Conservation (phyloP, 805 yeast genomes). For the Torulaspora microellipsoides region DNA sequence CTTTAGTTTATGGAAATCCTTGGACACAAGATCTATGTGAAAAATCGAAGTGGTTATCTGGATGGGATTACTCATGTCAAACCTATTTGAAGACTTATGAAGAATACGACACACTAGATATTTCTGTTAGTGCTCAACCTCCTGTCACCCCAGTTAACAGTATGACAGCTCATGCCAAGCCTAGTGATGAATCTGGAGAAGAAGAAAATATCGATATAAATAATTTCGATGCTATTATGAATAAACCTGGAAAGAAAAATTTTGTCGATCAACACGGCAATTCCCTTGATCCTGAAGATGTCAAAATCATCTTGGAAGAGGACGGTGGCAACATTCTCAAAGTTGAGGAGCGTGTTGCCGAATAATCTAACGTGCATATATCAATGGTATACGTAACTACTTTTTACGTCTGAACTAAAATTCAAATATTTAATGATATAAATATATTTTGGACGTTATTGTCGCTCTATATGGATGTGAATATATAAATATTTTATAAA, state of each 20-base stretch:
- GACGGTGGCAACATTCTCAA: constrained; percentile 25
- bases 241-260: constrained; percentile 28
- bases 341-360: constrained; percentile 9
- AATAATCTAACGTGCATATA: background rate
- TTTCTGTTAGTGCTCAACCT: constrained; percentile 9
- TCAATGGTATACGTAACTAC: too few species aligned
- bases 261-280: constrained; percentile 40
- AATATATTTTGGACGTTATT: too few species aligned
- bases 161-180: constrained; percentile 4
- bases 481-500: too few species aligned
- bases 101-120: constrained; percentile 22
- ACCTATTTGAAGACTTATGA: constrained; percentile 39
- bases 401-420: too few species aligned
- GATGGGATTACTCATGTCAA: constrained; percentile 90
- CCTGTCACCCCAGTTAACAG: constrained; percentile 9
- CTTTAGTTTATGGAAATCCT: constrained; percentile 69
- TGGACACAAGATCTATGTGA: constrained; percentile 75
- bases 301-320: constrained; percentile 24
- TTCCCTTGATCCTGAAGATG: constrained; percentile 32
- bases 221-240: constrained; percentile 21
- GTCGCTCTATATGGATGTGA: too few species aligned
- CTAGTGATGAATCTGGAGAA: constrained; percentile 11
- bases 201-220: constrained; percentile 9
- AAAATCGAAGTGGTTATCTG: constrained; percentile 49
- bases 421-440: too few species aligned